A percentile compares a stretch with the other conserved stretches of the same genome.
phyloP scores from a whole-genome alignment of 495 filamentous ascomycete genomes.

The Sordaria brevicollis region DNA sequence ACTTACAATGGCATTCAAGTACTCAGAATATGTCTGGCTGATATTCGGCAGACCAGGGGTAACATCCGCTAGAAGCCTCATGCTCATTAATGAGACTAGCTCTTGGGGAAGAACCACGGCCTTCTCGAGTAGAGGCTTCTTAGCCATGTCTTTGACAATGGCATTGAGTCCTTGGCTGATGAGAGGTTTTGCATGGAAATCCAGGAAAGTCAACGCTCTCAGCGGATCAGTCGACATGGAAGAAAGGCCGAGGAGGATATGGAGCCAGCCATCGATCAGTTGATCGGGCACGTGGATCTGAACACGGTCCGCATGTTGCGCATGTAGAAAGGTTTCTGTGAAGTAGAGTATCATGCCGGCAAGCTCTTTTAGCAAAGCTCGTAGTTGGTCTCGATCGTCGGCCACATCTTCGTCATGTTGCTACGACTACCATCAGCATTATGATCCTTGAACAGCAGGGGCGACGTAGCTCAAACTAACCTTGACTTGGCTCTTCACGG shows the following conservation, averaged over 20 bases:
- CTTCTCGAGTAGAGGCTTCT: slow-evolving; percentile 14
- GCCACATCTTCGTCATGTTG: background rate
- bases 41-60: slow-evolving; percentile 19
- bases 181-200: background rate
- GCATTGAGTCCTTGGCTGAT: background rate
- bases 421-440: background rate
- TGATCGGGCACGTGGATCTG: slow-evolving; percentile 18
- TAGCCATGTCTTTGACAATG: slow-evolving; percentile 16
- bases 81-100: slow-evolving; percentile 22
- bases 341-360: slow-evolving; percentile 13
- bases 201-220: background rate
- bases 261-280: slow-evolving; percentile 21
- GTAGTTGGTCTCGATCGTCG: background rate
- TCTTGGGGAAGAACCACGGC: slow-evolving; percentile 27
- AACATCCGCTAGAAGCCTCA: slow-evolving; percentile 21
- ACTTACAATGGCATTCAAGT: slow-evolving; percentile 21
- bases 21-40: slow-evolving; percentile 24
- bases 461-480: slow-evolving; percentile 1
- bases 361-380: slow-evolving; percentile 2
- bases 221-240: background rate
- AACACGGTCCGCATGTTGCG: slow-evolving; percentile 1
- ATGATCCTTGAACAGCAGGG: background rate
- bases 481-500: slow-evolving; percentile 14
- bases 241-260: slow-evolving; percentile 20
- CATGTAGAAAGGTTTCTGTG: slow-evolving; percentile 14